Evolutionary conservation across 495 filamentous ascomycete genomes (phyloP).

Genomic region (Cercophora sp.): DNA sequence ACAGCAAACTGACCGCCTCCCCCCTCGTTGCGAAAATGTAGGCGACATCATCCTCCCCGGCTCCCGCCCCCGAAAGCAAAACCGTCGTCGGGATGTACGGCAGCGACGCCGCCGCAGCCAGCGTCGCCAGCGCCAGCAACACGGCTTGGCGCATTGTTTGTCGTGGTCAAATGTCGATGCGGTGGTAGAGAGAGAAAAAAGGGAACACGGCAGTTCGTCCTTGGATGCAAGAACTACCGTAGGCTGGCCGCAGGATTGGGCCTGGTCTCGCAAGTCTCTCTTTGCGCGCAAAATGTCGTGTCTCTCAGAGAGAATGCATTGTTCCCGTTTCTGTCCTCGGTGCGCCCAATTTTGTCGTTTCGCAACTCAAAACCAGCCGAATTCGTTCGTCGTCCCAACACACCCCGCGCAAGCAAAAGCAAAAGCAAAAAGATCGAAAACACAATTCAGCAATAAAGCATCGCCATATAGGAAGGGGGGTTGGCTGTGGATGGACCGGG

Average conservation of each 20-base stretch:
- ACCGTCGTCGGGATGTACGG: conserved; percentile 75
- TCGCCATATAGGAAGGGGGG: conserved; percentile 3
- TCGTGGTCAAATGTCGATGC: too few species aligned
- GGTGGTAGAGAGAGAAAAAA: too few species aligned
- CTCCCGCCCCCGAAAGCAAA: conserved; percentile 49
- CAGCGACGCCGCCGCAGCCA: conserved; percentile 34
- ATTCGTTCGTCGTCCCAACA: too few species aligned
- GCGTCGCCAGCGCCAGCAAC: conserved; percentile 1
- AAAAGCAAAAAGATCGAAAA: not conserved
- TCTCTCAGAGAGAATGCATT: conserved; percentile 11
- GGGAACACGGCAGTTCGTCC: too few species aligned
- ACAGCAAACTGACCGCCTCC: conserved; percentile 50
- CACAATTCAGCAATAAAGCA: conserved; percentile 3
- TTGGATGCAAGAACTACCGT: too few species aligned
- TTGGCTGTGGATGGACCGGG: not conserved
- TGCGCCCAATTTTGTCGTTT: not conserved
- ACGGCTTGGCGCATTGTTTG: too few species aligned
- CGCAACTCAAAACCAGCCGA: too few species aligned
- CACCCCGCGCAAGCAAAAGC: too few species aligned
- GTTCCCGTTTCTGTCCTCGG: conserved; percentile 1
- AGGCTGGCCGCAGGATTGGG: too few species aligned
- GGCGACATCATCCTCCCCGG: conserved; percentile 20
- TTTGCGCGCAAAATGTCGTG: not conserved
- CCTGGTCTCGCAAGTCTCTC: conserved; percentile 4
- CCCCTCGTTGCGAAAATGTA: conserved; percentile 58